Percentiles rank a stretch among this genome's conserved stretches.
phyloP scores from a whole-genome alignment of 331 rosid species.

The Dryas integrifolia region DNA sequence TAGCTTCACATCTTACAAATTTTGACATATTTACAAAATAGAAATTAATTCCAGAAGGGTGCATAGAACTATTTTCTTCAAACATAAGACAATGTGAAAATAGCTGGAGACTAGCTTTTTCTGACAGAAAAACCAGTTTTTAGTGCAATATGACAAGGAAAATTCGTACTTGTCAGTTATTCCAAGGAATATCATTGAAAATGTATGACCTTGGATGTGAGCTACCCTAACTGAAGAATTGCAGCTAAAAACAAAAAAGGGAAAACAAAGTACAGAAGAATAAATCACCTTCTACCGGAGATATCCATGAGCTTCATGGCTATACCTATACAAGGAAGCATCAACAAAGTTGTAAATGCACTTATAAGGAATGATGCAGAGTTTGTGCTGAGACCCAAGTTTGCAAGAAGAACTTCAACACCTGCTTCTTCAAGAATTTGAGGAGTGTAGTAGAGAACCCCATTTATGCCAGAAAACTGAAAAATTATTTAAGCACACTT shows the following conservation, averaged over 20 bases:
- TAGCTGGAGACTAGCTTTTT: background rate
- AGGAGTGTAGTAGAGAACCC: slow-evolving; percentile 92
- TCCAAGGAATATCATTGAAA: background rate
- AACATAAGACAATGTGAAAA: too few relatives aligned
- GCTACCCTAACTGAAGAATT: slow-evolving; percentile 3
- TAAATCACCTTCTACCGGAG: slow-evolving; percentile 66
- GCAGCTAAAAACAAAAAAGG: background rate
- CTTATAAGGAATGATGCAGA: slow-evolving; percentile 83
- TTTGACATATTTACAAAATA: background rate
- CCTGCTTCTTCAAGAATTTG: slow-evolving; percentile 90
- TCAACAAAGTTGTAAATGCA: slow-evolving; percentile 76
- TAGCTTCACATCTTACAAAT: background rate
- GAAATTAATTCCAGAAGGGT: background rate
- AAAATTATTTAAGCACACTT: slow-evolving; percentile 9
- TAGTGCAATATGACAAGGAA: background rate
- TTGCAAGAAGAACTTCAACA: slow-evolving; percentile 64
- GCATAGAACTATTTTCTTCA: background rate
- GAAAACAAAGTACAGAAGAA: background rate
- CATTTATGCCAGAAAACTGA: slow-evolving; percentile 89
- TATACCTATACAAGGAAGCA: slow-evolving; percentile 77
- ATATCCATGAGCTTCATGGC: slow-evolving; percentile 83
- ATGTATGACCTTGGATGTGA: background rate
- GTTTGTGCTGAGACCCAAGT: slow-evolving; percentile 52
- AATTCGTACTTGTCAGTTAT: background rate
- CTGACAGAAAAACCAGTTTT: background rate